Conservation (phyloP, 1,139 yeast genomes). For the Diutina neorugosa region DNA sequence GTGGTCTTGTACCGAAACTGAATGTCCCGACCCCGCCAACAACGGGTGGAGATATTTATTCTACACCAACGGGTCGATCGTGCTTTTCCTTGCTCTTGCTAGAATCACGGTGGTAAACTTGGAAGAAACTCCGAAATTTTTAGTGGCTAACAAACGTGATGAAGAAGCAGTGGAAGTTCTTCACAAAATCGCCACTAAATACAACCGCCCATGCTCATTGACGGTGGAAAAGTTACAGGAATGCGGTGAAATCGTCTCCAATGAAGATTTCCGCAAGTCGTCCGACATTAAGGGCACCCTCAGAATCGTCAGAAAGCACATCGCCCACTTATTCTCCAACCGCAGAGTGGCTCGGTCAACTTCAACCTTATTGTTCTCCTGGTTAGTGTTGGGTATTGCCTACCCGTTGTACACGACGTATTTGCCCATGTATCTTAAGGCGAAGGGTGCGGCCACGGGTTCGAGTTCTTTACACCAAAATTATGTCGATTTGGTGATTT, state of each 20-base stretch:
- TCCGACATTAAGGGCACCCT: constrained; percentile 4
- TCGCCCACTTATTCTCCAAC: constrained; percentile 24
- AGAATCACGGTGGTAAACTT: constrained; percentile 36
- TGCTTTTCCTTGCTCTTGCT: constrained; percentile 32
- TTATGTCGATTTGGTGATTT: constrained; percentile 14
- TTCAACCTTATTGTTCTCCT: constrained; percentile 24
- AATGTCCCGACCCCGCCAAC: background rate
- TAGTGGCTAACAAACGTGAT: constrained; percentile 40
- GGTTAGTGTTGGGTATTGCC: constrained; percentile 18
- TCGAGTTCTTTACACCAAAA: background rate
- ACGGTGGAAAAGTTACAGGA: constrained; percentile 31
- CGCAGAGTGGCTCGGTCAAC: constrained; percentile 29
- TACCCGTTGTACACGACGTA: constrained; percentile 24
- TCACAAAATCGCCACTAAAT: constrained; percentile 26
- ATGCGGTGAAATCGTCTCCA: constrained; percentile 27
- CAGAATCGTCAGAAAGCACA: constrained; percentile 14
- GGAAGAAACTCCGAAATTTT: constrained; percentile 47
- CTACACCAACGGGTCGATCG: constrained; percentile 10
- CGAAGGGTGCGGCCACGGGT: constrained; percentile 16
- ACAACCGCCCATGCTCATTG: constrained; percentile 28
- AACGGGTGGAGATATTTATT: constrained; percentile 3
- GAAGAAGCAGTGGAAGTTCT: constrained; percentile 32
- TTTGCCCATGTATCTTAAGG: constrained; percentile 26
- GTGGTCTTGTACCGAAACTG: background rate
- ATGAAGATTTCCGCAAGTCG: constrained; percentile 9